Base-by-base conservation (phyloP, 2,329 filamentous ascomycete genomes). In the Fusarium sp. region DNA sequence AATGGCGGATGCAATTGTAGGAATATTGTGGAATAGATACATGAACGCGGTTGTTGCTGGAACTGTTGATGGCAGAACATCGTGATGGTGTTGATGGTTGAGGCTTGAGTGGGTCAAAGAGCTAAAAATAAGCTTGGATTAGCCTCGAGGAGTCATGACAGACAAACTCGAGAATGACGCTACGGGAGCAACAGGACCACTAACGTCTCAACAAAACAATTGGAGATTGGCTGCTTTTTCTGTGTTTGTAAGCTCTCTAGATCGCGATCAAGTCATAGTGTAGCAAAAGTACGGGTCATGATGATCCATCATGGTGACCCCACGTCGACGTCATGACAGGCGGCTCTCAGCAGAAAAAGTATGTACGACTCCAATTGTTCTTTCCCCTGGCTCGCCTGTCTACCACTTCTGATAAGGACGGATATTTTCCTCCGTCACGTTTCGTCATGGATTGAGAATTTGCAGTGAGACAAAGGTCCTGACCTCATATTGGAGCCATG, bases 311-410 rank as follows among this genome's bases (percentile, higher is more conserved):
- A 65, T 64, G 36, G n/a, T 66, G 53, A 65, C 62, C 49, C 61
- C 62, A 60, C 62, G 62, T 66, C 62, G 62, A 65, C 62, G 62
- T 65, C 62, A 65, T 65, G 53, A 58, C 31, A 40, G 32, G 19
- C 31, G 45, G 28, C 36, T 63, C 31, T 36, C 36, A 39, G 39
- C 38, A 39, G 34, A 57, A 50, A 43, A 58, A 52, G 32, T 13
- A 54, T 36, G 41, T 46, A 25, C 26, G 12, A 49, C 58, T 44
- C 45, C 58, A 62, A 61, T 58, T 47, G 47, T 40, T 42, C 26
- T 40, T 9, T 28, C n/a, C 29, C 47, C 9, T 62, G 52, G 36
- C 43, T 32, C n/a, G 25, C 47, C 9, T 62, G 52, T 40, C 12
- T 26, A n/a, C 35, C 19, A 42, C 22, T 34, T 45, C 32, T 57